These are phyloP conservation scores for Curvularia sp. DNA, from an alignment of 2,329 filamentous ascomycete genomes.

Conservation along the genomic window DNA sequence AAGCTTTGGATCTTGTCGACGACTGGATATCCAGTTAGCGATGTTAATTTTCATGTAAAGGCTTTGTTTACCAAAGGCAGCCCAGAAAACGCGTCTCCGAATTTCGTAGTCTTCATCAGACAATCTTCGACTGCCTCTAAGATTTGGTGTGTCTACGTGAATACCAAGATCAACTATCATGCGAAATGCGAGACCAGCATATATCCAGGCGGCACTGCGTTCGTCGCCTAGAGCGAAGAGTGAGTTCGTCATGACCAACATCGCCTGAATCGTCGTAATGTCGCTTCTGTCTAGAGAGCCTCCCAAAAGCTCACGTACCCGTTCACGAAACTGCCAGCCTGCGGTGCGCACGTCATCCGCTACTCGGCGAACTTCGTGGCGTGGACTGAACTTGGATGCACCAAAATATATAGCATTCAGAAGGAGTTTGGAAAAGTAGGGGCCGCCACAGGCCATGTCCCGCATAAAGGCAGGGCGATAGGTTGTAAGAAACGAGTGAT, in stretches of 20 bases:
- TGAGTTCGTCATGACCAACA: conserved; percentile 60
- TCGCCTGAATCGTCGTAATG: conserved; percentile 62
- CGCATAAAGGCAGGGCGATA: conserved; percentile 58
- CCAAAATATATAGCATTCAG: conserved; percentile 63
- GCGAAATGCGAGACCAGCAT: conserved; percentile 63
- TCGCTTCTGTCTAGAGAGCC: conserved; percentile 57
- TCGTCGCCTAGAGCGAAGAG: conserved; percentile 61
- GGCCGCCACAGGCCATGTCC: conserved; percentile 60
- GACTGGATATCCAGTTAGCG: conserved; percentile 26
- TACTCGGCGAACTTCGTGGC: conserved; percentile 56
- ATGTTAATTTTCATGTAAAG: neutral
- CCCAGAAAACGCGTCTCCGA: conserved; percentile 56
- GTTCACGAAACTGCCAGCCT: conserved; percentile 57
- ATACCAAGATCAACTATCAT: conserved; percentile 64
- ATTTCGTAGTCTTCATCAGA: conserved; percentile 58
- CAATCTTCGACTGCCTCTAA: conserved; percentile 43
- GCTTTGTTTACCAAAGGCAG: conserved; percentile 46
- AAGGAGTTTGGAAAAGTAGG: conserved; percentile 64
- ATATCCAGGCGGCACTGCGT: conserved; percentile 63
- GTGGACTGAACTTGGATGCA: conserved; percentile 56
- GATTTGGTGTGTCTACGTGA: conserved; percentile 53
- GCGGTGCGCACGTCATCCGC: conserved; percentile 57
- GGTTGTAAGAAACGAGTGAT: conserved; percentile 57
- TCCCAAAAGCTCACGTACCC: conserved; percentile 57
- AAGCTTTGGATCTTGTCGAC: conserved; percentile 63